phyloP scores from a whole-genome alignment of 176 grass and related monocot species.

The Neostapfia colusana region DNA sequence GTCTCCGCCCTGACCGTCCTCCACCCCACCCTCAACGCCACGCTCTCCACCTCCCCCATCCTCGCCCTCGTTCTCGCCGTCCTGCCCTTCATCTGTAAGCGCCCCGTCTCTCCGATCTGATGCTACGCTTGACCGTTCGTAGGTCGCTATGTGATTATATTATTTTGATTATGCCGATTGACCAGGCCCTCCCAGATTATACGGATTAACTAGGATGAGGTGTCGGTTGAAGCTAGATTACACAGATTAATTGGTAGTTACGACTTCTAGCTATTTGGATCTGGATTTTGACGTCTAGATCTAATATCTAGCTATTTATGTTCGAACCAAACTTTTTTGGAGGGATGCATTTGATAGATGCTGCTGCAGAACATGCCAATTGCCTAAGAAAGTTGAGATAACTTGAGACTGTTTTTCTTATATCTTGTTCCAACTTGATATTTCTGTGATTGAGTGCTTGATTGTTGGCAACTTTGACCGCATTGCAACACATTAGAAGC shows the following conservation, averaged over 20 bases:
- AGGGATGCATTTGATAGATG: not conserved
- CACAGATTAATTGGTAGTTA: not conserved
- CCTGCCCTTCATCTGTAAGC: slow-evolving; percentile 82
- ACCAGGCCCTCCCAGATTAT: not conserved
- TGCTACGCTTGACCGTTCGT: not conserved
- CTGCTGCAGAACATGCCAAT: not conserved
- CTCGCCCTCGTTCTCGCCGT: slow-evolving; percentile 62
- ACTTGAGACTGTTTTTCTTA: not conserved
- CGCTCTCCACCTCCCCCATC: slow-evolving; percentile 57
- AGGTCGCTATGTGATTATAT: not conserved
- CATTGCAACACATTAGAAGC: not conserved
- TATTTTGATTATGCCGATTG: not conserved
- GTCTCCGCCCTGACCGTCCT: slow-evolving; percentile 79
- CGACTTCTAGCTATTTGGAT: not conserved
- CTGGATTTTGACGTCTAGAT: slow-evolving; percentile 11
- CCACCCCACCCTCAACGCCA: slow-evolving; percentile 70
- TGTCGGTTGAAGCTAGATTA: not conserved
- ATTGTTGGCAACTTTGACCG: not conserved
- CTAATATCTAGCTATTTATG: slow-evolving; percentile 9
- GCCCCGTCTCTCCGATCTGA: not conserved
- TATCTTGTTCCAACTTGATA: not conserved
- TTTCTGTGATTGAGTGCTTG: not conserved
- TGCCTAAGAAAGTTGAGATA: not conserved
- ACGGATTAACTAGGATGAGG: not conserved
- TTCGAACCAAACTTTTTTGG: not conserved